Evolutionary conservation across 345 rosid species (phyloP).

Genomic region (Euphorbia lathyris): DNA sequence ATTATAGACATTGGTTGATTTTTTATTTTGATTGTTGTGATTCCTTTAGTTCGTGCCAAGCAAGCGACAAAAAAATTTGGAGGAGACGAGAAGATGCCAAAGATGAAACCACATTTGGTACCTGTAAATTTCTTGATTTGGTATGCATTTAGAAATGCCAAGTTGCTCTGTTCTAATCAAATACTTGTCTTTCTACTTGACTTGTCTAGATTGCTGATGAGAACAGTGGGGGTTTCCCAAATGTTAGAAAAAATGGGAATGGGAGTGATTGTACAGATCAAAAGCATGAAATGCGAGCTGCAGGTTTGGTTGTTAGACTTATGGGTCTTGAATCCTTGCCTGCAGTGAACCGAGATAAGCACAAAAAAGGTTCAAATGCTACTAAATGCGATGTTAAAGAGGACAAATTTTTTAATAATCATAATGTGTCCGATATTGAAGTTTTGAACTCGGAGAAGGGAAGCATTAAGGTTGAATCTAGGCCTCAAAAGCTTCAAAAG

Average conservation of each 20-base stretch:
- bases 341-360: slow-evolving; percentile 48
- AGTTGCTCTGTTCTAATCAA: not conserved
- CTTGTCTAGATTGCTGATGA: slow-evolving; percentile 72
- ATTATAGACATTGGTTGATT: not conserved
- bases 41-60: slow-evolving; percentile 46
- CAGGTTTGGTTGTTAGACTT: slow-evolving; percentile 84
- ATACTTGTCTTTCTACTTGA: slow-evolving; percentile 11
- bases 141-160: not conserved
- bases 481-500: slow-evolving; percentile 92
- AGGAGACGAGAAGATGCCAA: slow-evolving; percentile 88
- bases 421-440: slow-evolving; percentile 24
- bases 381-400: slow-evolving; percentile 30
- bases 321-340: slow-evolving; percentile 98
- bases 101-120: slow-evolving; percentile 67
- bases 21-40: not conserved
- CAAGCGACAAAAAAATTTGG: slow-evolving; percentile 60
- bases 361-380: slow-evolving; percentile 37
- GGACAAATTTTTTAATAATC: slow-evolving; percentile 18
- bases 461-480: slow-evolving; percentile 39
- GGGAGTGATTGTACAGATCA: slow-evolving; percentile 23
- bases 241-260: slow-evolving; percentile 40
- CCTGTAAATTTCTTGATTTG: not conserved
- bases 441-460: slow-evolving; percentile 35
- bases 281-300: slow-evolving; percentile 67
- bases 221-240: slow-evolving; percentile 67